Conservation (phyloP, 805 yeast genomes). For the Vanderwaltozyma polyspora region DNA sequence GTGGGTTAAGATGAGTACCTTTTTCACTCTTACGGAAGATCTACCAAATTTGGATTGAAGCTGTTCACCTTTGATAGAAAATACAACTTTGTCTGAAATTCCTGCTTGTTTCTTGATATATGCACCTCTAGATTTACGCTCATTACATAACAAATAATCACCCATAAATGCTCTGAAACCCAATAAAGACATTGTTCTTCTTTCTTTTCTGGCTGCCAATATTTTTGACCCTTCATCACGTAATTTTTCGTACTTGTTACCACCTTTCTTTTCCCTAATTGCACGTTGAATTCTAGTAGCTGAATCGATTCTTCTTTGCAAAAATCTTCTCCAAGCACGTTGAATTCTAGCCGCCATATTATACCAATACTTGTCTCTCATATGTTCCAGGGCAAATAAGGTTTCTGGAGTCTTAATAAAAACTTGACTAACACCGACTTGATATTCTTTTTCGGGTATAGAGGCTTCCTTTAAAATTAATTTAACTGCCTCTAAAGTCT, state of each 20-base stretch:
- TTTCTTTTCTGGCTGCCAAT: conserved; percentile 67
- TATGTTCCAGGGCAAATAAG: conserved; percentile 83
- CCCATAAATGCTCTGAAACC: conserved; percentile 89
- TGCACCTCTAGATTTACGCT: conserved; percentile 62
- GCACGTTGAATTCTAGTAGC: conserved; percentile 72
- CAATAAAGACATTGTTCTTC: conserved; percentile 75
- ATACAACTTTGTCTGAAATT: conserved; percentile 56
- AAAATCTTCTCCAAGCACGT: conserved; percentile 86
- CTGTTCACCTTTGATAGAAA: conserved; percentile 74
- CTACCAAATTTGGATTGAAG: conserved; percentile 83
- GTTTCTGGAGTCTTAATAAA: conserved; percentile 97
- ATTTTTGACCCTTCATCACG: conserved; percentile 74
- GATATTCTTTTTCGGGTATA: conserved; percentile 74
- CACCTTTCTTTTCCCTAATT: conserved; percentile 71
- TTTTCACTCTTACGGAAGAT: conserved; percentile 67
- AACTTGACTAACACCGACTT: conserved; percentile 83
- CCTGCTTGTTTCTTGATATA: conserved; percentile 61
- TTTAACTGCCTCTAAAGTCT: conserved; percentile 41
- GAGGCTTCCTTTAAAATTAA: conserved; percentile 47
- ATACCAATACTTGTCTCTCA: conserved; percentile 96
- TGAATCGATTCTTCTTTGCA: conserved; percentile 72
- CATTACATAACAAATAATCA: conserved; percentile 85
- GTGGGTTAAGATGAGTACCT: conserved; percentile 61
- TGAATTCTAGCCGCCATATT: conserved; percentile 97
- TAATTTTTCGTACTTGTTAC: conserved; percentile 71